phyloP scores from a whole-genome alignment of 345 rosid genomes.

The Eucalyptus polyanthemos region DNA sequence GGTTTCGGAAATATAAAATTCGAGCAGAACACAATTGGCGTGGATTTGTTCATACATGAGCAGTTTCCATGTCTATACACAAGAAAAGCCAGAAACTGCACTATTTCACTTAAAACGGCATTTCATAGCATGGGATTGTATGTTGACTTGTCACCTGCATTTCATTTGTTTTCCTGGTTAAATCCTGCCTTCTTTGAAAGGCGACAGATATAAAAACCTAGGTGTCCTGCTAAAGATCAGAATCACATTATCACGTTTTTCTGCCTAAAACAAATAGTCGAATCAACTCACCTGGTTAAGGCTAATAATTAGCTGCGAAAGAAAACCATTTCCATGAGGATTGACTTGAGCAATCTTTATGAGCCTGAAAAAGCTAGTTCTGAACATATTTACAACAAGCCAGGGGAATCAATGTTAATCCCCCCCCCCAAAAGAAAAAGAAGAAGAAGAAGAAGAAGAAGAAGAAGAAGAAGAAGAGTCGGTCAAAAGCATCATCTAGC shows the following conservation, averaged over 20 bases:
- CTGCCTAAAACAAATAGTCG: neutral
- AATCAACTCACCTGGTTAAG: neutral
- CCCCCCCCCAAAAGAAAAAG: no score
- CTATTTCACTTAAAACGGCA: neutral
- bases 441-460: rapidly evolving
- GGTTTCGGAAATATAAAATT: neutral
- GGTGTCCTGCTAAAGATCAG: neutral
- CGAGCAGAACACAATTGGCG: neutral
- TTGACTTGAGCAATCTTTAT: neutral
- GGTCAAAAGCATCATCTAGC: neutral
- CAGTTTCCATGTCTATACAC: neutral
- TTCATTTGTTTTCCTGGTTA: neutral
- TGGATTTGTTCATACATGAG: neutral
- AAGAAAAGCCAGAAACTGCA: neutral
- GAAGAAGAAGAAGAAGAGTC: neutral
- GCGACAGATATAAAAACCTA: neutral
- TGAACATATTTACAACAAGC: neutral
- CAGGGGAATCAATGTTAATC: neutral
- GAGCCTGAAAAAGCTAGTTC: neutral
- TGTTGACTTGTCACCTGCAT: neutral
- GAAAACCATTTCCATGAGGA: neutral
- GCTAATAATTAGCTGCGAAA: neutral
- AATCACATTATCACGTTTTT: neutral
- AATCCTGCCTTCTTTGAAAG: neutral
- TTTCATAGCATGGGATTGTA: neutral